These are phyloP conservation scores for Akanthomyces lecanii DNA, from an alignment of 2,329 filamentous ascomycete species.

Conservation along the genomic window DNA sequence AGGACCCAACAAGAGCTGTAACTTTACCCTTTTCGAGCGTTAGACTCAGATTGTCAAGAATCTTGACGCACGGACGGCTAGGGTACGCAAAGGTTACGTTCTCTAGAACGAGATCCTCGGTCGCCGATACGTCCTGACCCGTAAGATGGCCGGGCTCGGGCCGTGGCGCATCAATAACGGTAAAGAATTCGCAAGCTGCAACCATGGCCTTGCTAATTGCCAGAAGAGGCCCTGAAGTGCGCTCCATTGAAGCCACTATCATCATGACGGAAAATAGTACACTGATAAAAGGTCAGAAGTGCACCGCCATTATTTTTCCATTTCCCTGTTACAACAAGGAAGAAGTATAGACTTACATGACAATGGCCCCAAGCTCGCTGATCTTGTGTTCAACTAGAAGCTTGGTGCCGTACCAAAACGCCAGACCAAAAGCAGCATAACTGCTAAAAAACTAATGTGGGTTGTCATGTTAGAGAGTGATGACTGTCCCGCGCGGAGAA, in stretches of 20 bases:
- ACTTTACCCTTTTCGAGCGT: conserved; percentile 61
- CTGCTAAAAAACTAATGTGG: conserved; percentile 46
- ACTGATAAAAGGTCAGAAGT: conserved; percentile 21
- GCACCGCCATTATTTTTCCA: too few species aligned
- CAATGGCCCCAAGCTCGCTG: conserved; percentile 48
- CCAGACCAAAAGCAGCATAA: conserved; percentile 50
- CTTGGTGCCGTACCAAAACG: conserved; percentile 61
- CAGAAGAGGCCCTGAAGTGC: conserved; percentile 53
- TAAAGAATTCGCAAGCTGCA: conserved; percentile 55
- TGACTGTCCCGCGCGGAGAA: neutral
- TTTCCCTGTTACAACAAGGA: neutral
- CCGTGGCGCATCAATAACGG: conserved; percentile 47
- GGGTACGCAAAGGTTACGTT: conserved; percentile 70
- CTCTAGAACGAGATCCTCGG: conserved; percentile 45
- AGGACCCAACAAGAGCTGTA: conserved; percentile 70
- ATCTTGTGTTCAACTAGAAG: conserved; percentile 44
- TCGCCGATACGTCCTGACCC: conserved; percentile 34
- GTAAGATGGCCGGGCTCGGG: conserved; percentile 34
- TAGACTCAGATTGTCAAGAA: conserved; percentile 57
- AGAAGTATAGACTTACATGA: conserved; percentile 40
- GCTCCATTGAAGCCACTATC: conserved; percentile 52
- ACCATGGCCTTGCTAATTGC: conserved; percentile 54
- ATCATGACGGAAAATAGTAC: conserved; percentile 57
- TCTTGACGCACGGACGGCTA: conserved; percentile 57
- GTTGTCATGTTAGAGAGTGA: conserved; percentile 17